Evolutionary conservation across 768 basidiomycete species (phyloP).

Genomic region (Hygrophorus russula): DNA sequence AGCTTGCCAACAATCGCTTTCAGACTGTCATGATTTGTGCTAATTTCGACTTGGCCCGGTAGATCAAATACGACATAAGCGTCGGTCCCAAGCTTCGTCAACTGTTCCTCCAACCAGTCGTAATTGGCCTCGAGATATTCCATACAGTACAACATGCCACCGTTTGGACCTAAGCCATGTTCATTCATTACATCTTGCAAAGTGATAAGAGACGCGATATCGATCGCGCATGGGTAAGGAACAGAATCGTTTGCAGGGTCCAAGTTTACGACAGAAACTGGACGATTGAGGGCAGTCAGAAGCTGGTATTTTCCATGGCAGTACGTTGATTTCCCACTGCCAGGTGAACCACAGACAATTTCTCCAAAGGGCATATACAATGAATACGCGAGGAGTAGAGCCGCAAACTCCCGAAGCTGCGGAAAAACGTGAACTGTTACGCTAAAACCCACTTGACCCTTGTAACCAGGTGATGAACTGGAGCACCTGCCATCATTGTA

Average conservation of each 20-base stretch:
- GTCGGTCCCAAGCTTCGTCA: constrained; percentile 56
- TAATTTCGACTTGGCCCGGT: constrained; percentile 95
- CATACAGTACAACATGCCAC: constrained; percentile 92
- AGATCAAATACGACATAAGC: constrained; percentile 91
- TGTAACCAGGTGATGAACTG: no score
- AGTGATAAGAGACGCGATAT: constrained; percentile 77
- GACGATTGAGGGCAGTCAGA: constrained; percentile 75
- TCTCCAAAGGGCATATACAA: constrained; percentile 74
- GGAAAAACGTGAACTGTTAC: no score
- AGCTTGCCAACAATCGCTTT: constrained; percentile 68
- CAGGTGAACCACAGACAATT: constrained; percentile 77
- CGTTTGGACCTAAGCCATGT: constrained; percentile 85
- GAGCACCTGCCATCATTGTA: no score
- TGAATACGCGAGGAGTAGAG: neutral
- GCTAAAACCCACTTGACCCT: no score
- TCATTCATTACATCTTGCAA: constrained; percentile 80
- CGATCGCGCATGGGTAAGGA: constrained; percentile 85
- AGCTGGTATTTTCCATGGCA: constrained; percentile 84
- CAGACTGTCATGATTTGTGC: constrained; percentile 89
- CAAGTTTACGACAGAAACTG: constrained; percentile 86
- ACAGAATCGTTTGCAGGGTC: constrained; percentile 90
- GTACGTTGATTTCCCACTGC: constrained; percentile 83
- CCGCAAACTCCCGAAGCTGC: no score
- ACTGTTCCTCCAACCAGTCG: constrained; percentile 71
- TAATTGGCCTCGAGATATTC: constrained; percentile 94